phyloP scores from a whole-genome alignment of 306 rosid species.

The Vicia villosa region DNA sequence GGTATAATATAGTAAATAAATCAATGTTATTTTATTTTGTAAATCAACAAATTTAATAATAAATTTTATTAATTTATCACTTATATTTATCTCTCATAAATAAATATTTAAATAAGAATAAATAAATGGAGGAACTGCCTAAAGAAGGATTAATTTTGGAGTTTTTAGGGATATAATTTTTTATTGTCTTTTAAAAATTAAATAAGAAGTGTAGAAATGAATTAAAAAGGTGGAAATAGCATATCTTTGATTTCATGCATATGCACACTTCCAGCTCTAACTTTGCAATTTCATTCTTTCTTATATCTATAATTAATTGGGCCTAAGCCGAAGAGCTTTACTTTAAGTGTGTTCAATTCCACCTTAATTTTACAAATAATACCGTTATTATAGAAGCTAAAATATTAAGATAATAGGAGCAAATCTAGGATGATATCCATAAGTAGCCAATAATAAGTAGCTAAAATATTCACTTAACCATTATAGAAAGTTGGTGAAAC shows the following conservation, averaged over 20 bases:
- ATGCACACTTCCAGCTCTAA: not conserved
- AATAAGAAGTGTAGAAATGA: not conserved
- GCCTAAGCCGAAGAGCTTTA: not conserved
- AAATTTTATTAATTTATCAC: too few relatives aligned
- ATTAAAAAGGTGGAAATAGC: not conserved
- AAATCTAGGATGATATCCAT: constrained; percentile 20
- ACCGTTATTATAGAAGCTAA: not conserved
- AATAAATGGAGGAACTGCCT: too few relatives aligned
- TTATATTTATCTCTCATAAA: too few relatives aligned
- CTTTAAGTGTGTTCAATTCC: not conserved
- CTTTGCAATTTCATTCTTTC: not conserved
- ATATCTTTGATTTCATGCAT: not conserved
- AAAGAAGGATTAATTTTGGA: too few relatives aligned
- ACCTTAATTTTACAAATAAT: not conserved
- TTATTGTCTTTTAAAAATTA: not conserved
- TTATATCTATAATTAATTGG: not conserved
- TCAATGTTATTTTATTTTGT: too few relatives aligned
- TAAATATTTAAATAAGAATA: too few relatives aligned
- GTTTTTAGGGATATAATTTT: too few relatives aligned
- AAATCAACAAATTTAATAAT: too few relatives aligned
- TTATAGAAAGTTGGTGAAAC: constrained; percentile 31
- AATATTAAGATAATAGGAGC: not conserved
- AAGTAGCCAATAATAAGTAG: constrained; percentile 16
- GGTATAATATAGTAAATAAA: too few relatives aligned
- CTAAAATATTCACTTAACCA: not conserved